phyloP scores from a whole-genome alignment of 176 grass and related monocot genomes.

The Aegilops sharonensis region DNA sequence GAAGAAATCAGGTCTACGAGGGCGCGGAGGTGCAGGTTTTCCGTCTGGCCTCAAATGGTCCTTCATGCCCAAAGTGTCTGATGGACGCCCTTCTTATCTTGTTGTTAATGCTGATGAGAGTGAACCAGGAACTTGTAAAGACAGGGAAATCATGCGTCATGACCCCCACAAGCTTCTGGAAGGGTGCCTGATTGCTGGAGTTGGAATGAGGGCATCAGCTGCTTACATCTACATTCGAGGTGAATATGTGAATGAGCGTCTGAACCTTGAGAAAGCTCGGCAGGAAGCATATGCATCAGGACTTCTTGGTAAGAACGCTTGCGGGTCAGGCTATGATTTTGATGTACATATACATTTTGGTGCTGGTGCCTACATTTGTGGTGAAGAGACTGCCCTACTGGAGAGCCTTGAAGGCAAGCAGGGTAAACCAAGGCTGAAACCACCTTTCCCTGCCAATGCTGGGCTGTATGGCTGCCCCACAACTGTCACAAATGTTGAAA shows the following conservation, averaged over 20 bases:
- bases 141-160: constrained; percentile 95
- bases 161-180: constrained; percentile 93
- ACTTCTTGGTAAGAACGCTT: constrained; percentile 86
- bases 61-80: constrained; percentile 95
- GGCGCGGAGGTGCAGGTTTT: constrained; percentile 92
- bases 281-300: constrained; percentile 87
- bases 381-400: constrained; percentile 92
- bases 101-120: constrained; percentile 98
- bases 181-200: constrained; percentile 88
- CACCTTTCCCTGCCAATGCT: constrained; percentile 86
- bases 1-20: constrained; percentile 90
- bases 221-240: constrained; percentile 98
- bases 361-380: constrained; percentile 94
- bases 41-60: constrained; percentile 96
- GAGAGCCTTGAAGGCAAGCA: constrained; percentile 95
- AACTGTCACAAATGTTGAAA: constrained; percentile 94
- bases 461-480: constrained; percentile 87
- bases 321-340: constrained; percentile 93
- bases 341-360: constrained; percentile 90
- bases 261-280: constrained; percentile 70
- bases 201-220: constrained; percentile 88
- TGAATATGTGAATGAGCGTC: constrained; percentile 89
- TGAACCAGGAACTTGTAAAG: constrained; percentile 94
- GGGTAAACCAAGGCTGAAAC: constrained; percentile 87
- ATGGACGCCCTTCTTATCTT: constrained; percentile 85